Percentiles rank a stretch among this genome's conserved stretches.
phyloP scores from a whole-genome alignment of 208 protist genomes.

The Herpetomonas samuelpessoai region DNA sequence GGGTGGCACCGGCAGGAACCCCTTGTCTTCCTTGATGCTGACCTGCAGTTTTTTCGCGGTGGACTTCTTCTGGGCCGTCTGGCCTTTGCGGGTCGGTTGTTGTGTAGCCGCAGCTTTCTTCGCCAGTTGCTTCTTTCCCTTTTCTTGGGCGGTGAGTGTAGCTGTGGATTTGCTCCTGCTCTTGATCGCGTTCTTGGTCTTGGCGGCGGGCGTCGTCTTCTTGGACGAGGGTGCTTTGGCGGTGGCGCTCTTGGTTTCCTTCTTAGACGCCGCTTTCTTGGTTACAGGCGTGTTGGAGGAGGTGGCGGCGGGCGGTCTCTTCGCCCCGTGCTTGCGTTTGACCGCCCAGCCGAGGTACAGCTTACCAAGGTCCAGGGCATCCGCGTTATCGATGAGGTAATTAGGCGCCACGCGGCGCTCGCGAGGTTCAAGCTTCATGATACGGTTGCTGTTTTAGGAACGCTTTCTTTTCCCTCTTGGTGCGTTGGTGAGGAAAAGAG shows the following conservation, averaged over 20 bases:
- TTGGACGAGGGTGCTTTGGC: neutral
- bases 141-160: no score
- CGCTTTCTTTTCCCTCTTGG: no score
- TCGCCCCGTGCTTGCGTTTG: neutral
- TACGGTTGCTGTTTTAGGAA: neutral
- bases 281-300: neutral
- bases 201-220: neutral
- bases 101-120: no score
- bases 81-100: no score
- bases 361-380: conserved; percentile 22
- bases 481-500: neutral
- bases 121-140: no score
- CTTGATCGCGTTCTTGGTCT: no score
- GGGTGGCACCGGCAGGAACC: no score
- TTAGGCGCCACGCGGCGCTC: conserved; percentile 19
- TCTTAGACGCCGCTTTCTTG: conserved; percentile 1
- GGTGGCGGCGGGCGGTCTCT: neutral
- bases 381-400: conserved; percentile 37
- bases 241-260: neutral
- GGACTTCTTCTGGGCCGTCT: no score
- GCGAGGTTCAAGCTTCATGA: conserved; percentile 37
- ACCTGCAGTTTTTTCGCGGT: no score
- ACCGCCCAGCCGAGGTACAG: conserved; percentile 30
- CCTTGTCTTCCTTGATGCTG: no score
- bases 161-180: no score